Base-by-base conservation (phyloP, 768 basidiomycete species). In the Dentipellis fragilis region DNA sequence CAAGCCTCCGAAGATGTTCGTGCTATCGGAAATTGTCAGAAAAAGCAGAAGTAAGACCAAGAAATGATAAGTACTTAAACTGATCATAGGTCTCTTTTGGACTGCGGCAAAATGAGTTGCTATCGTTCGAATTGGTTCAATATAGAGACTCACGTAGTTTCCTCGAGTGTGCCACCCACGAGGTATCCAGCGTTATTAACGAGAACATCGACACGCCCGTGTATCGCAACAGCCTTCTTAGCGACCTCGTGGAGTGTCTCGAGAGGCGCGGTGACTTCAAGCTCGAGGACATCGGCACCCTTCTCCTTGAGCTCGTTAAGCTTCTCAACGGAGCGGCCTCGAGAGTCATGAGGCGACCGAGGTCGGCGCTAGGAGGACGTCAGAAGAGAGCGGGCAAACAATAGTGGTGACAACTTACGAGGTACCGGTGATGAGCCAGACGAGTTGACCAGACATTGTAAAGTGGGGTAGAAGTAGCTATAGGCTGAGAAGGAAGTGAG, bases 261-360 rank as follows among this genome's bases (percentile, higher is more conserved):
- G 7, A 58, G 45, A 3, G 62, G 53, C 7, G 59, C 56, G 10
- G 66, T 64, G 4, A 66, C 67, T 49, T 68, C 67, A 10, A 68
- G 57, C 48, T 64, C 57, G 21, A 68, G 53, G 2, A 64, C 52
- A 40, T 60, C 56, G 1, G 68, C 68, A 14, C 64, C 70, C 3
- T 38, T 2, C 51, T 53, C 51, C 51, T 64, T 61, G n/a, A 72
- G 58, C 40, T 66, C 68, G 2, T 68, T 66, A 35, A 74, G 67
- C 51, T 71, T 39, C 17, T n/a, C 37, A 5, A 59, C 19, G 19
- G 58, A 59, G 6, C 37, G 23, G 21, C 62, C 19, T 57, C 55
- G 14, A 57, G 52, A 8, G 51, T 55, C 38, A 63, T 42, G 17
- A 58, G 57, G n/a, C 55, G 59, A 10, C 62, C 62, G 17, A 45